Evolutionary conservation across 1,139 yeast genomes (phyloP), one percentile per base, ranked within the genome.

Genomic region (Debaryomyces sp.): DNA sequence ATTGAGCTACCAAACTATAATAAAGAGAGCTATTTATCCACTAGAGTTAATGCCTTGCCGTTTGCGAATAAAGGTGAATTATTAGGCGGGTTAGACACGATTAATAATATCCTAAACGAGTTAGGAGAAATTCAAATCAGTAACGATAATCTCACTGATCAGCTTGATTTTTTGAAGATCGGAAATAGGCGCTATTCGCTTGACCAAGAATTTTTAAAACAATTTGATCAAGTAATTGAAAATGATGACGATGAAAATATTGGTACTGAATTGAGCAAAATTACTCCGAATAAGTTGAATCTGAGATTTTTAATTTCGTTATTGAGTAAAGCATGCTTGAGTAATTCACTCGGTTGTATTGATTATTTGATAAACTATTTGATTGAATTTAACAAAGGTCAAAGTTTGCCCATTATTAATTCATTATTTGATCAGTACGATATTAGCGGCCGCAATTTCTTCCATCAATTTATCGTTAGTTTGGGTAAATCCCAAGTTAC

Each of bases 381-480:
- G 37, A 42, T 47, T 15, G 49, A 52, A 2, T 57, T 52, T 33
- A 51, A 58, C 12, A 52, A 54, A 41, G 51, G 50, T 6, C 55
- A 55, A 21, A 53, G 56, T 29, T 48, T 55, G 22, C 58, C 62
- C 1, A 50, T 57, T 17, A 57, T 58, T 36, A 55, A 56, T 42
- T 69, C 80, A 6, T 63, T 75, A 42, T 66, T 55, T 45, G 96
- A 90, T 59, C 75, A 84, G 1, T 70, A 82, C 6, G 97, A 91
- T 61, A 83, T 92, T 43, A 85, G 88, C 50, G 89, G 90, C 22
- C 77, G 97, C 55, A 91, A 88, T 62, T 86, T 91, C 57, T 81
- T 92, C 59, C 98, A 92, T 64, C 89, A 89, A 55, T 85, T 85
- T 58, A 82, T 91, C 27, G 85, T 91, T 47, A 81, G 85, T 26